phyloP scores from a whole-genome alignment of 2,329 filamentous ascomycete genomes.

The Phaeomoniella chlamydospora region DNA sequence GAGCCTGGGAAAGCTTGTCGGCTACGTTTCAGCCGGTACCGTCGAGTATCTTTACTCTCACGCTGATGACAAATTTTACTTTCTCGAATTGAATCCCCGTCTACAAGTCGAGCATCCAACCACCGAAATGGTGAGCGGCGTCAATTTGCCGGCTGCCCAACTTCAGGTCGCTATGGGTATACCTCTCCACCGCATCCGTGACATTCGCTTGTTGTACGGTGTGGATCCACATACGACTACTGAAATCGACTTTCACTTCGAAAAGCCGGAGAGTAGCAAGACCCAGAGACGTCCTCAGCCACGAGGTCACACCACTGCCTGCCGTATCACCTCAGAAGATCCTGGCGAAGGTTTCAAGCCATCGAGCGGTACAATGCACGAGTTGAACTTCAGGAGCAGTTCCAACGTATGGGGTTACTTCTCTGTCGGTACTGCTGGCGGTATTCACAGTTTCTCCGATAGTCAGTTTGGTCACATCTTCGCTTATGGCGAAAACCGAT shows the following conservation, averaged over 20 bases:
- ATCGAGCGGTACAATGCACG: slow-evolving; percentile 96
- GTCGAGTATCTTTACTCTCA: slow-evolving; percentile 99
- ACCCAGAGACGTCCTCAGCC: slow-evolving; percentile 80
- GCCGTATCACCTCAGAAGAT: slow-evolving; percentile 97
- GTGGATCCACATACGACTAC: slow-evolving; percentile 76
- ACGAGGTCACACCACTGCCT: slow-evolving; percentile 95
- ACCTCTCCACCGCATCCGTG: slow-evolving; percentile 83
- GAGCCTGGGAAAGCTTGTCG: slow-evolving; percentile 81
- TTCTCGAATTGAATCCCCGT: slow-evolving; percentile 95
- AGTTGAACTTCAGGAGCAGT: slow-evolving; percentile 95
- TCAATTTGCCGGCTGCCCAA: slow-evolving; percentile 92
- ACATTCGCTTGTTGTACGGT: slow-evolving; percentile 92
- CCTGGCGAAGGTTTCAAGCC: slow-evolving; percentile 99
- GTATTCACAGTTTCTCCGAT: slow-evolving; percentile 98
- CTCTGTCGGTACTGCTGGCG: slow-evolving; percentile 89
- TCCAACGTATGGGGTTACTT: slow-evolving; percentile 99
- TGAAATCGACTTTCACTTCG: slow-evolving; percentile 94
- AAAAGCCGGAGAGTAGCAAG: slow-evolving; percentile 65
- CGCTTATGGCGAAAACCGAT: slow-evolving; percentile 93
- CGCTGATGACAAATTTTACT: slow-evolving; percentile 97
- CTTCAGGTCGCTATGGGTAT: slow-evolving; percentile 99
- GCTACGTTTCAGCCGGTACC: slow-evolving; percentile 96
- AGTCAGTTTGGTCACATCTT: slow-evolving; percentile 99
- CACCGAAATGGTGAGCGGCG: slow-evolving; percentile 97
- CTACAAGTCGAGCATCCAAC: slow-evolving; percentile 99